Evolutionary conservation across 2,329 filamentous ascomycete species (phyloP).

Genomic region (Pseudogymnoascus sp.): DNA sequence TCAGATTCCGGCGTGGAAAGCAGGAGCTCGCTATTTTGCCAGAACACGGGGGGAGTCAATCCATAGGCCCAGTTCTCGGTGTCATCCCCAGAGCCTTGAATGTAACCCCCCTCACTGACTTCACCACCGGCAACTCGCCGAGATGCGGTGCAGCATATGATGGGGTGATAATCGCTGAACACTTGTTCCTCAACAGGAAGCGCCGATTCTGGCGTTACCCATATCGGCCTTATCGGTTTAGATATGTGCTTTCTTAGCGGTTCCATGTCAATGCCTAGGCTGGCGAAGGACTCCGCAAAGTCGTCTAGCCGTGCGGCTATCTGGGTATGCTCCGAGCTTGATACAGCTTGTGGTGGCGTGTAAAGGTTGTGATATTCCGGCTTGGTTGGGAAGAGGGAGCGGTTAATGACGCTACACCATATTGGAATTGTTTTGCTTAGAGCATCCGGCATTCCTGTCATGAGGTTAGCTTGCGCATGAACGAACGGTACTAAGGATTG

Average conservation of each 20-base stretch:
- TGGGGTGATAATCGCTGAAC: slow-evolving; percentile 56
- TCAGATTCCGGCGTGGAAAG: slow-evolving; percentile 60
- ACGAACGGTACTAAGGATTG: not conserved
- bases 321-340: slow-evolving; percentile 69
- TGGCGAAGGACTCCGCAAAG: slow-evolving; percentile 47
- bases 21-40: slow-evolving; percentile 57
- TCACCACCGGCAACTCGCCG: slow-evolving; percentile 63
- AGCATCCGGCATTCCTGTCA: slow-evolving; percentile 78
- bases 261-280: slow-evolving; percentile 53
- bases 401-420: slow-evolving; percentile 85
- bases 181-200: slow-evolving; percentile 35
- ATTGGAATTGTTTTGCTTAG: slow-evolving; percentile 89
- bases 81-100: slow-evolving; percentile 93
- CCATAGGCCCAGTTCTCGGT: slow-evolving; percentile 87
- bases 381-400: slow-evolving; percentile 60
- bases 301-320: slow-evolving; percentile 50
- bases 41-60: slow-evolving; percentile 73
- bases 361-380: slow-evolving; percentile 45
- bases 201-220: slow-evolving; percentile 66
- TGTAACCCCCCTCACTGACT: slow-evolving; percentile 65
- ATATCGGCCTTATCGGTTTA: slow-evolving; percentile 71
- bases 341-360: slow-evolving; percentile 66
- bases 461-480: slow-evolving; percentile 16
- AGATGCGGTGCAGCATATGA: slow-evolving; percentile 83
- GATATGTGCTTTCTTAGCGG: slow-evolving; percentile 48